Base-by-base conservation (phyloP, 139 green algal genomes). In the Chlorella sp. region DNA sequence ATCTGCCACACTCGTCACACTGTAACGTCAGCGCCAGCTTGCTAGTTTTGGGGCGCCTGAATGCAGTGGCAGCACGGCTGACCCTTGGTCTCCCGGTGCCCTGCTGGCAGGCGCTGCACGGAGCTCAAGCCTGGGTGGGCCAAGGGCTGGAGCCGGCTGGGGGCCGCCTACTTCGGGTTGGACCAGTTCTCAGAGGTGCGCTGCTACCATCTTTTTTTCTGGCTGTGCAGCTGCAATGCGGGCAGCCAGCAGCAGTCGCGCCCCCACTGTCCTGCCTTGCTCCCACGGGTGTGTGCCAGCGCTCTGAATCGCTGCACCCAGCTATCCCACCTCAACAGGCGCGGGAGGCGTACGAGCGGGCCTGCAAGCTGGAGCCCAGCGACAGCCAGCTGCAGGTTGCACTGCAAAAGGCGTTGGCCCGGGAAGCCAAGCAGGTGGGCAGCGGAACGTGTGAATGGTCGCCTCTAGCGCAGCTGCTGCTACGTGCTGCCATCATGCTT, bases 321-420 rank as follows among this genome's bases (percentile, higher is more conserved):
- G 26, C 3, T 54, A 7, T 11, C 51, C 51, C 51, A 60, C 51
- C 51, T 60, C 2, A 83, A 76, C 79, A 92, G 84, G 93, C 93
- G 0, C 82, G 77, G 65, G 90, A 95, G 67, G 87, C 91, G 11
- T 97, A 96, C 54, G 80, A 95, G 80, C 80, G 82, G 51, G 94
- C 91, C 0, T 76, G 93, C 28, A 77, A 90, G 64, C 73, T 97
- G 28, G 94, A 97, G 83, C 94, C 94, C 20, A 88, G 94, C 51
- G 89, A 97, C 76, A 22, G 87, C 48, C 78, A 82, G 28, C 60
- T 95, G 76, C 83, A 88, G 46, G 85, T 89, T 32, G 88, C 80
- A 20, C 70, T 87, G 44, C 86, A 93, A 30, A 93, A 87, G 88
- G 91, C 85, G 13, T n/a, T 83, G 13, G 38, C 72, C 0, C 54